Evolutionary conservation across 441 rosid genomes (phyloP).

Genomic region (Croton setiger): DNA sequence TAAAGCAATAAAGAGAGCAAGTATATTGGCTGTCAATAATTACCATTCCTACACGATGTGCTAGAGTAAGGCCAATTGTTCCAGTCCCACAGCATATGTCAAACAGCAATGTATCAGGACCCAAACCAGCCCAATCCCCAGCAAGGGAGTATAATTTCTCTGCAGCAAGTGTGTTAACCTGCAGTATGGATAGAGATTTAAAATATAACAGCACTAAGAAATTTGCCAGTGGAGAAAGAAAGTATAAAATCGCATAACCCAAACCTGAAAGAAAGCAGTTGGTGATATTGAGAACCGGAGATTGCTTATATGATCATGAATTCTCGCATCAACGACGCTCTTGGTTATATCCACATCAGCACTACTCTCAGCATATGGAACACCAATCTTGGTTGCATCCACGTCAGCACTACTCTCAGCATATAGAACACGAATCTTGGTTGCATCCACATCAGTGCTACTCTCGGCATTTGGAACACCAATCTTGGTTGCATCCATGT

Average conservation of each 20-base stretch:
- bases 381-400: constrained; percentile 29
- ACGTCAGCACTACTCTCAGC: constrained; percentile 33
- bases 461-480: too few species aligned
- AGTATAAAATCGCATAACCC: constrained; percentile 14
- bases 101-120: constrained; percentile 79
- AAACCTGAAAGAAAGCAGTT: constrained; percentile 90
- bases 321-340: constrained; percentile 60
- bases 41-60: constrained; percentile 95
- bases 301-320: constrained; percentile 75
- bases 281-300: constrained; percentile 87
- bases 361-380: constrained; percentile 35
- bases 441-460: too few species aligned
- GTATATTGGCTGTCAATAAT: constrained; percentile 20
- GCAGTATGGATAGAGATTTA: constrained; percentile 21
- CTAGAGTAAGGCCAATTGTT: constrained; percentile 88
- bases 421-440: too few species aligned
- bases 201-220: constrained; percentile 9
- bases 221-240: constrained; percentile 1
- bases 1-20: constrained; percentile 1
- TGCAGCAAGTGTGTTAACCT: constrained; percentile 93
- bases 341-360: constrained; percentile 25
- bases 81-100: constrained; percentile 98
- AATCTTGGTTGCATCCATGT: too few species aligned
- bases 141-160: constrained; percentile 92
- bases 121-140: constrained; percentile 94